Evolutionary conservation across 176 grass and related monocot species (phyloP), one percentile per base, ranked within the genome.

Genomic region (Oryza brachyantha): DNA sequence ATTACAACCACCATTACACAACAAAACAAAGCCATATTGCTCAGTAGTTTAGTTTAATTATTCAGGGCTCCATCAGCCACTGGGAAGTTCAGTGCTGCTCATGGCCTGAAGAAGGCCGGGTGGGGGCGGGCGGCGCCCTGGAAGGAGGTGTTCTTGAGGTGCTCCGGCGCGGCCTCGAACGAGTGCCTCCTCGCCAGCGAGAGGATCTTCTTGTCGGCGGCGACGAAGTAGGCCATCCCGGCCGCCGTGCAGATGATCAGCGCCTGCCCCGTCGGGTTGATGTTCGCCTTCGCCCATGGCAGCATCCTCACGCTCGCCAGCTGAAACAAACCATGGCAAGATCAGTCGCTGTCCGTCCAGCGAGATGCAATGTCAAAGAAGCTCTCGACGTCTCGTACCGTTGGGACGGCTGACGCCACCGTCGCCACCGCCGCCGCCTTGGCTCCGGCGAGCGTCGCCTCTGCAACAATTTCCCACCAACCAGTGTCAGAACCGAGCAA

Each of bases 161-260:
- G 79, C 7, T 72, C 73, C 0, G 86, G 80, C 1, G 78, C 78
- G 6, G n/a, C 10, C 76, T 79, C 79, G 62, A 88, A 94, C 0
- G 91, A 94, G 79, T 94, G 89, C 8, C 40, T 83, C 65, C 91
- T 84, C 10, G 88, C 91, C 19, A 86, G 52, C 7, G 91, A 81
- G 3, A 94, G 62, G 62, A 94, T 90, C 13, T 70, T 81, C 82
- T 94, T 94, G 74, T 91, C 88, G 0, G 88, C 91, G 0, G 78
- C 91, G 7, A 91, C 68, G 83, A 94, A 94, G 63, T 91, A 94
- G 0, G 91, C 88, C 91, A 90, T 88, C 1, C 92, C 88, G 0
- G 92, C 92, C 16, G 62, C 82, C 61, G 92, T 87, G 39, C 67
- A 91, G 77, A 94, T 71, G 46, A 94, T 89, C 60, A 94, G 84